These are phyloP conservation scores for Phytophthora pinifolia DNA, from an alignment of 352 stramenopile genomes.

Conservation along the genomic window DNA sequence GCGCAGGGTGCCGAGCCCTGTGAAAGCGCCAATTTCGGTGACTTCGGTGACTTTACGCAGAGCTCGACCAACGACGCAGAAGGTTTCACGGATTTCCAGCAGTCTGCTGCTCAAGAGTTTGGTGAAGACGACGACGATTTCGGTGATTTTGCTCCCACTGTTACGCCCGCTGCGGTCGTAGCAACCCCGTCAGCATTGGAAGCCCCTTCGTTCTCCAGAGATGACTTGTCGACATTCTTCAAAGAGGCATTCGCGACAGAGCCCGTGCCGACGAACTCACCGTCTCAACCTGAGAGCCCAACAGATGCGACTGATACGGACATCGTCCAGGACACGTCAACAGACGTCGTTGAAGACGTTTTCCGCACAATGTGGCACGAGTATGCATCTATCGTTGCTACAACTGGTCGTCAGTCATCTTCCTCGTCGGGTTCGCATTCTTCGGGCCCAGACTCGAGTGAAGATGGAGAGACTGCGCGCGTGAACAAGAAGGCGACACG, in stretches of 20 bases:
- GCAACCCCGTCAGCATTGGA: neutral
- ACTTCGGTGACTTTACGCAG: conserved; percentile 45
- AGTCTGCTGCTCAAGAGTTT: conserved; percentile 18
- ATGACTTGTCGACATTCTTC: conserved; percentile 42
- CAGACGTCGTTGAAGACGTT: conserved; percentile 21
- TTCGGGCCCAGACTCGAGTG: conserved; percentile 12
- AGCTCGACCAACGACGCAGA: conserved; percentile 12
- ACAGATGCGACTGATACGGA: conserved; percentile 8
- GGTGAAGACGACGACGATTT: conserved; percentile 29
- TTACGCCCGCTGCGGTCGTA: neutral
- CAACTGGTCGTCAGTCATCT: conserved; percentile 7
- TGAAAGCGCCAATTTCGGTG: conserved; percentile 26
- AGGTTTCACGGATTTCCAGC: conserved; percentile 26
- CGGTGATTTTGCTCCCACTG: conserved; percentile 27
- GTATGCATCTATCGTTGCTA: conserved; percentile 26
- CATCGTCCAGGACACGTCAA: conserved; percentile 12
- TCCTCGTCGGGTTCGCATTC: conserved; percentile 19
- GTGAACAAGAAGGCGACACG: conserved; percentile 20
- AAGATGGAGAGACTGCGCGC: conserved; percentile 8
- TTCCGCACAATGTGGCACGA: conserved; percentile 32
- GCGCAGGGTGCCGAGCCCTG: conserved; percentile 15
- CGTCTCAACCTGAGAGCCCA: conserved; percentile 9
- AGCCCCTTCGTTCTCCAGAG: conserved; percentile 19
- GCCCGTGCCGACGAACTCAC: conserved; percentile 5
- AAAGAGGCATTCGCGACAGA: conserved; percentile 32